A percentile compares a stretch with the other conserved stretches of the same genome.
Evolutionary conservation across 2,329 filamentous ascomycete species (phyloP).

Genomic region (Exserohilum turcica): DNA sequence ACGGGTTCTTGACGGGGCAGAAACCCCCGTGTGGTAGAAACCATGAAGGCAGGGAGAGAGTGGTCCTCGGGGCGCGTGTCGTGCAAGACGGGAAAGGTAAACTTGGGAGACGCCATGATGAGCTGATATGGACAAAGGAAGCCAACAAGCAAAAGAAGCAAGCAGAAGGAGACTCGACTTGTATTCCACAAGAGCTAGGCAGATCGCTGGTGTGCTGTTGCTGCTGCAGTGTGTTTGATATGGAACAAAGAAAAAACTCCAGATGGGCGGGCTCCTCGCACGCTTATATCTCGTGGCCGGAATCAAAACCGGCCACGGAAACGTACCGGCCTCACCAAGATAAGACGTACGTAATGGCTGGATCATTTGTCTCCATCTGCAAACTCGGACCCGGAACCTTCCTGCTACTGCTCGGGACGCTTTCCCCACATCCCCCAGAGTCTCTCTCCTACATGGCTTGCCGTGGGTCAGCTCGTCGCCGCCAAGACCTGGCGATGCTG

Average conservation of each 20-base stretch:
- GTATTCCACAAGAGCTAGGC: constrained; percentile 2
- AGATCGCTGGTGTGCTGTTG: background rate
- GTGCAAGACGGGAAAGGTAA: constrained; percentile 64
- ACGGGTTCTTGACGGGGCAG: constrained; percentile 64
- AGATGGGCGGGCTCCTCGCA: constrained; percentile 20
- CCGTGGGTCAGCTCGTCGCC: constrained; percentile 14
- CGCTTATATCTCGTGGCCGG: constrained; percentile 47
- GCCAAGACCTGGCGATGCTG: constrained; percentile 19
- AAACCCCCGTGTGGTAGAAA: constrained; percentile 75
- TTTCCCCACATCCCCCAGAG: constrained; percentile 1
- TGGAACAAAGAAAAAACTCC: constrained; percentile 9
- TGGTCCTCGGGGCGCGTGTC: constrained; percentile 67
- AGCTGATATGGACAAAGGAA: too few relatives aligned
- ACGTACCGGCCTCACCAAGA: constrained; percentile 44
- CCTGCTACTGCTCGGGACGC: constrained; percentile 12
- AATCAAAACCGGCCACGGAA: constrained; percentile 37
- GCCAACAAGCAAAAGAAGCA: constrained; percentile 1
- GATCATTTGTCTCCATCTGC: constrained; percentile 28
- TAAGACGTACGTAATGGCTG: constrained; percentile 47
- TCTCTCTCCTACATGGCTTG: background rate
- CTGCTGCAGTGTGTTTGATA: constrained; percentile 9
- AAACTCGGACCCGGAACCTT: constrained; percentile 16
- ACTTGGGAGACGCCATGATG: constrained; percentile 51
- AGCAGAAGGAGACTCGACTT: constrained; percentile 1
- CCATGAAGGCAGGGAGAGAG: constrained; percentile 75